Evolutionary conservation across 805 yeast genomes (phyloP), one percentile per base, ranked within the genome.

Genomic region (Millerozyma acaciae): DNA sequence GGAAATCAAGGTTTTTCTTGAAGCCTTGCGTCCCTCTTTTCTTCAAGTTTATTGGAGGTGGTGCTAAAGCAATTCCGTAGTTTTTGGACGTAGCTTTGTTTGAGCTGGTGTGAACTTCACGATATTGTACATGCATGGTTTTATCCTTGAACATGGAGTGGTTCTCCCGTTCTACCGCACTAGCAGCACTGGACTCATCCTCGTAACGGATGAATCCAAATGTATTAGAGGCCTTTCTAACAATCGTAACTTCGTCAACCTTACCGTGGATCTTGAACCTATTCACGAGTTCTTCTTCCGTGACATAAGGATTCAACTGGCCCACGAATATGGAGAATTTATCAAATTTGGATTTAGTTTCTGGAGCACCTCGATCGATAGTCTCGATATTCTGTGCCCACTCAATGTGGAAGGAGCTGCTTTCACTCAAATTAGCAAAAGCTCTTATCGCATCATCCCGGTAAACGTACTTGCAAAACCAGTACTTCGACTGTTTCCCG

Each of bases 401-500:
- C 48, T 83, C 87, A 26, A 81, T 83, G 27, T 61, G 61, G 71
- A 78, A 77, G n/a, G 60, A 57, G 6, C 67, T 60, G 28, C 71
- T 72, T 9, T 71, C 67, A 43, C 81, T 72, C 40, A 82, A 63
- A 45, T 71, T 74, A 3, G 93, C 88, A 63, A 75, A 86, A 0
- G 95, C 94, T 48, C 84, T 71, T 28, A 85, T 84, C 8, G 96
- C 95, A 55, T 87, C 95, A 53, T 84, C 94, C 28, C 96, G 74
- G 53, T 73, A 85, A 2, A 78, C 83, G 61, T 78, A 86, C 50
- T 83, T 82, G 42, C 79, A 74, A 51, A 80, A 85, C 95, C 94
- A 87, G 17, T 70, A 67, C 31, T 57, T 62, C 27, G 60, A 48
- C 40, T 51, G 37, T 43, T 58, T 37, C 5, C 24, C 6, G 21